Percentiles rank a stretch among this genome's conserved stretches.
phyloP scores from a whole-genome alignment of 352 stramenopile species.

The Phytopythium boreale region DNA sequence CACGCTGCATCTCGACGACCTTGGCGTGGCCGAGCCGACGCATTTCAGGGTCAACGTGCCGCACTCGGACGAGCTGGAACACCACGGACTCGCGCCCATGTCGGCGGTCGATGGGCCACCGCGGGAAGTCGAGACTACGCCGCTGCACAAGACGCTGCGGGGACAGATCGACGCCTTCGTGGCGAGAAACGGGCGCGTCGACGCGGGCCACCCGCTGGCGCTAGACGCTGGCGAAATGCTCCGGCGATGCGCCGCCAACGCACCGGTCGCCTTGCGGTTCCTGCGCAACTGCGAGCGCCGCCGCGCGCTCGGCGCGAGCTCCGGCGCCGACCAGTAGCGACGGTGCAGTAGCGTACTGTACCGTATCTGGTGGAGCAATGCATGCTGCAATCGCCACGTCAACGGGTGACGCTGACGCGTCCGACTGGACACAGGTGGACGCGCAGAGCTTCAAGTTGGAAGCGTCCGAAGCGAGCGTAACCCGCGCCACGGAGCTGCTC shows the following conservation, averaged over 20 bases:
- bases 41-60: conserved; percentile 45
- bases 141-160: background rate
- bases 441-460: background rate
- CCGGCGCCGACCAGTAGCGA: background rate
- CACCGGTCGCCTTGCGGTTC: conserved; percentile 18
- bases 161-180: background rate
- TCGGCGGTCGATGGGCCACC: background rate
- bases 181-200: background rate
- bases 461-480: background rate
- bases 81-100: background rate
- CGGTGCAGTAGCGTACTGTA: background rate
- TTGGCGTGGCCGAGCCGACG: conserved; percentile 44
- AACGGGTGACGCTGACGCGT: background rate
- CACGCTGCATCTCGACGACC: conserved; percentile 53
- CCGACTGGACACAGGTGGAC: background rate
- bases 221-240: conserved; percentile 12
- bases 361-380: too few relatives aligned
- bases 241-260: conserved; percentile 17
- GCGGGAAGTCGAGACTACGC: background rate
- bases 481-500: background rate
- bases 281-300: conserved; percentile 26
- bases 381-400: background rate
- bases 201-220: background rate
- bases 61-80: background rate
- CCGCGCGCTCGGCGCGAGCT: conserved; percentile 1